A percentile compares a stretch with the other conserved stretches of the same genome.
Conservation (phyloP, 805 yeast genomes). For the Wickerhamomyces bisporus region DNA sequence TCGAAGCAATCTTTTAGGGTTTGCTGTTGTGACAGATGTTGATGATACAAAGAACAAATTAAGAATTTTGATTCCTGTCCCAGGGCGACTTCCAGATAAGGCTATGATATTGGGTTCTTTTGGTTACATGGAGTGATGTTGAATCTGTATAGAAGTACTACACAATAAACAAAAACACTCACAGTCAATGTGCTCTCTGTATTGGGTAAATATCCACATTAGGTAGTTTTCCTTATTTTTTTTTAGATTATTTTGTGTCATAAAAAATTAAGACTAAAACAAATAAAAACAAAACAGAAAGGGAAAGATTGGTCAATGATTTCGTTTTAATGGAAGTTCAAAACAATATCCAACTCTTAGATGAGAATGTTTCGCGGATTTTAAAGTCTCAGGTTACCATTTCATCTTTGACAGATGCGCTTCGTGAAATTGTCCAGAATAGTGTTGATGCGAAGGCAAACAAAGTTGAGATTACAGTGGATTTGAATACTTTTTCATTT, state of each 20-base stretch:
- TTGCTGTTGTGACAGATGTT: constrained; percentile 48
- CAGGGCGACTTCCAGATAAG: constrained; percentile 76
- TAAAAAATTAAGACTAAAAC: not conserved
- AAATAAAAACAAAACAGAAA: too few relatives aligned
- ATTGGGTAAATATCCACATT: not conserved
- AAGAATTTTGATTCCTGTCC: constrained; percentile 78
- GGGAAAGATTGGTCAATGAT: too few relatives aligned
- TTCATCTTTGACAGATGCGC: constrained; percentile 33
- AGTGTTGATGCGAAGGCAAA: constrained; percentile 50
- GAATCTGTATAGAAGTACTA: too few relatives aligned
- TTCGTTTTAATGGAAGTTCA: not conserved
- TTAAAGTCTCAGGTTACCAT: constrained; percentile 24
- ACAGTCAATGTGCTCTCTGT: too few relatives aligned
- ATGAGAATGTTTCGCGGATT: constrained; percentile 4
- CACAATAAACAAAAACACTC: too few relatives aligned
- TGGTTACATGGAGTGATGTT: constrained; percentile 74
- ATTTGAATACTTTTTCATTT: constrained; percentile 29
- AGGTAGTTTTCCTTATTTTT: not conserved
- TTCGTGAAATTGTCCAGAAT: constrained; percentile 49
- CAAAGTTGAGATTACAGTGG: constrained; percentile 31
- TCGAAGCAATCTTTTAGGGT: constrained; percentile 68
- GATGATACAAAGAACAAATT: constrained; percentile 70
- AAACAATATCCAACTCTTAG: constrained; percentile 1
- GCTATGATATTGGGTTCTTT: constrained; percentile 70
- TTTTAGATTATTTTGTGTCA: too few relatives aligned